Base-by-base conservation (phyloP, 192 early-diverging fungal genomes). In the Mortierella antarctica region DNA sequence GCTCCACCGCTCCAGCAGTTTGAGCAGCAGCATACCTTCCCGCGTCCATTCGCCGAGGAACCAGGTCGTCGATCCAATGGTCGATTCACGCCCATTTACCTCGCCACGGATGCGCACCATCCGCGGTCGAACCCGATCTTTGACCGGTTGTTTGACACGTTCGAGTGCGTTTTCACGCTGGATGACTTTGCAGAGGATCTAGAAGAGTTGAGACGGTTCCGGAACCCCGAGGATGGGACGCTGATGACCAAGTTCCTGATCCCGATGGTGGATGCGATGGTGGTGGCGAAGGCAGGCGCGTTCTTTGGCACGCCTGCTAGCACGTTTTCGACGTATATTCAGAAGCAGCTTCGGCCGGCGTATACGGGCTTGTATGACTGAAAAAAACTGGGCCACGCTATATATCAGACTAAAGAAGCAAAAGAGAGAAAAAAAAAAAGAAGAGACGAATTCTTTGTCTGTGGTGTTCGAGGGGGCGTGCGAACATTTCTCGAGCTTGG, bases 241-340 rank as follows among this genome's bases (percentile, higher is more conserved):
- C 53, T 65, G 54, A 73, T 83, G 70, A 54, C 65, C 51, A 64
- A 60, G 49, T 83, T 83, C 55, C 46, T 89, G 67, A 86, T 87
- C 14, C 86, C 85, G 4, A 87, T 89, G 84, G 74, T 89, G 6
- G 88, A 89, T 58, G 85, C 86, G 15, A 85, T 89, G 60, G 83
- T 89, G 11, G 75, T 83, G 17, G 75, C 88, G 10, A 79, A 86
- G 50, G 84, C 86, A 0, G 72, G 78, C 23, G 82, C 82, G 0
- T 89, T 89, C 63, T 83, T 85, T 65, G 86, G 86, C 0, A 89
- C 88, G 0, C 83, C 80, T 10, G 83, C 83, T 9, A 86, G 84
- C 13, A 89, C 88, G 1, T 87, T 89, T 50, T 83, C 85, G 5
- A 68, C 71, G 20, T 83, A 80, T 42, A 80, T 80, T 17, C 77